Percentiles rank a stretch among this genome's conserved stretches.
These are phyloP conservation scores for Chlamydomonas incerta DNA, from an alignment of 139 green algal species.

Conservation along the genomic window DNA sequence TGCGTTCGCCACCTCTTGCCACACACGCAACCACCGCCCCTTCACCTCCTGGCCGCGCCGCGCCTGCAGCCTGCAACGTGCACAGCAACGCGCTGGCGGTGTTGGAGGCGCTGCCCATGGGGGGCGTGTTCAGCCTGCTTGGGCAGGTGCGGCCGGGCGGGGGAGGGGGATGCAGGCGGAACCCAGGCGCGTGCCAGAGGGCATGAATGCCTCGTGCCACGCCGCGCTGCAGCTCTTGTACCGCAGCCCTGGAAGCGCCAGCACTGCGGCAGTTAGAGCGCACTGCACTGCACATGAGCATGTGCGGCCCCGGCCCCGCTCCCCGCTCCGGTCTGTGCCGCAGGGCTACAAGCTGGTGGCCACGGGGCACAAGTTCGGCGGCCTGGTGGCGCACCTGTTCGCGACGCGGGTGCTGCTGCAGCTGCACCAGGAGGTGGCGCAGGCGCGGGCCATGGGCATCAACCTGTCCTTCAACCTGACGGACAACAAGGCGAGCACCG, in stretches of 20 bases:
- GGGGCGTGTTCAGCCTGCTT: constrained; percentile 25
- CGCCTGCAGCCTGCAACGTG: constrained; percentile 14
- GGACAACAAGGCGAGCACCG: constrained; percentile 52
- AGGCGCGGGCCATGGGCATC: constrained; percentile 52
- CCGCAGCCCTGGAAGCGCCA: too few species aligned
- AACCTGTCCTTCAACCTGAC: constrained; percentile 46
- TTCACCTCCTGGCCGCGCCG: too few species aligned
- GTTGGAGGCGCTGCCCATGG: constrained; percentile 33
- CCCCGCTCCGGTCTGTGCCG: too few species aligned
- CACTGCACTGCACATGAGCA: too few species aligned
- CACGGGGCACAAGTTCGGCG: constrained; percentile 41
- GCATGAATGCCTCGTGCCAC: too few species aligned
- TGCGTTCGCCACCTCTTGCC: too few species aligned
- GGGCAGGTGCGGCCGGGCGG: constrained; percentile 34
- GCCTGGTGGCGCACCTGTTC: constrained; percentile 45
- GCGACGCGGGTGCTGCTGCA: constrained; percentile 50
- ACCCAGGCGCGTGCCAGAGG: too few species aligned
- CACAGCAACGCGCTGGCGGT: constrained; percentile 23
- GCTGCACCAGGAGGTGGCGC: constrained; percentile 50
- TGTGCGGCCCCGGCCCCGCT: too few species aligned
- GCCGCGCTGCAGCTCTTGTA: too few species aligned
- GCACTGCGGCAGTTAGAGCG: too few species aligned
- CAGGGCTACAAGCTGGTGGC: constrained; percentile 45
- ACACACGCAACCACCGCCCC: too few species aligned
- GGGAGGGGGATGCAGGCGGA: too few species aligned